These are phyloP conservation scores for Sporopachydermia lactativora DNA, from an alignment of 805 yeast genomes.

Conservation along the genomic window DNA sequence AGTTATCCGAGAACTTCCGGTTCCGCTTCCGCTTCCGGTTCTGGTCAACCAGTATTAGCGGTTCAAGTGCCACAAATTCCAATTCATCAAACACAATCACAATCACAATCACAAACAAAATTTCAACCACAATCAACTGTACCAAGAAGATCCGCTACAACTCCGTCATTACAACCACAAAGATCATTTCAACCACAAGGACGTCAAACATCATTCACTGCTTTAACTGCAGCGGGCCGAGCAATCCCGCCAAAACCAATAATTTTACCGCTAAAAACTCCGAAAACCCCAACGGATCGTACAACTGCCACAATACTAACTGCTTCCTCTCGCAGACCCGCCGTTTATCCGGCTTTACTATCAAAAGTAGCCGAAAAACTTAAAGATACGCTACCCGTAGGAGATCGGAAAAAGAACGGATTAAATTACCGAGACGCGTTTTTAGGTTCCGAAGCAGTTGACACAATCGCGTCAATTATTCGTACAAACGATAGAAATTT, in stretches of 20 bases:
- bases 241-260: not conserved
- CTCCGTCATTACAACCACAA: not conserved
- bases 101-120: no score
- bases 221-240: not conserved
- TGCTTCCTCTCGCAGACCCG: slow-evolving; percentile 39
- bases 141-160: no score
- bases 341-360: slow-evolving; percentile 79
- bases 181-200: not conserved
- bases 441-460: slow-evolving; percentile 90
- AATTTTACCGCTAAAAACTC: not conserved
- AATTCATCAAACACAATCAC: no score
- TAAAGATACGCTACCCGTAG: slow-evolving; percentile 50
- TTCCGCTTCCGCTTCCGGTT: no score
- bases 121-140: no score
- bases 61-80: no score
- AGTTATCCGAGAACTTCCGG: no score
- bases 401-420: slow-evolving; percentile 81
- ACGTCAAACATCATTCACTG: not conserved
- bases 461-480: slow-evolving; percentile 70
- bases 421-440: slow-evolving; percentile 85
- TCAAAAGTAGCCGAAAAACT: slow-evolving; percentile 75
- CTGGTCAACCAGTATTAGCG: no score
- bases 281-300: not conserved
- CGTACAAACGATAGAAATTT: slow-evolving; percentile 84
- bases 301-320: slow-evolving; percentile 30